A percentile compares a stretch with the other conserved stretches of the same genome.
phyloP scores from a whole-genome alignment of 306 rosid genomes.

The Spatholobus suberectus region DNA sequence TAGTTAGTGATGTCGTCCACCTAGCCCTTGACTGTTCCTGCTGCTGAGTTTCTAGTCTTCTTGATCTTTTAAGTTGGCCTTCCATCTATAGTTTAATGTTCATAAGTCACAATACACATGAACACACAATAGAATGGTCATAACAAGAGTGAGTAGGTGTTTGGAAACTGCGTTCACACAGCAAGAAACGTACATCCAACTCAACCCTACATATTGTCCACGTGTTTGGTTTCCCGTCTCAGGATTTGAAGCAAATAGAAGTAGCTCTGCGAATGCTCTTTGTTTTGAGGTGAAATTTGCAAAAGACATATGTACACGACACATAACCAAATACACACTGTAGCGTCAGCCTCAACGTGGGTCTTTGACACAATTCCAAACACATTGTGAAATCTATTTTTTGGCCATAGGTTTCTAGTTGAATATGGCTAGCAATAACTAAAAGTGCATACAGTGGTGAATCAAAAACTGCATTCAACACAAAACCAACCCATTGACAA shows the following conservation, averaged over 20 bases:
- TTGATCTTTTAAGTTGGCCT: slow-evolving; percentile 53
- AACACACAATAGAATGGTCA: background rate
- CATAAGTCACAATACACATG: background rate
- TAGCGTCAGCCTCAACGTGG: background rate
- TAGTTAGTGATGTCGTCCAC: slow-evolving; percentile 71
- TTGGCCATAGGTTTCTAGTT: slow-evolving; percentile 1
- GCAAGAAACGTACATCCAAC: background rate
- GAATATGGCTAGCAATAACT: background rate
- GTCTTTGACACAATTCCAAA: background rate
- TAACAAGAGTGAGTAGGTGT: background rate
- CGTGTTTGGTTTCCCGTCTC: too few relatives aligned
- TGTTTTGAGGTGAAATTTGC: too few relatives aligned
- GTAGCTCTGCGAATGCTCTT: too few relatives aligned
- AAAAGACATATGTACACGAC: too few relatives aligned
- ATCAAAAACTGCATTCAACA: slow-evolving; percentile 17
- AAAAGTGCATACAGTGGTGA: background rate
- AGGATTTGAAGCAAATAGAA: background rate
- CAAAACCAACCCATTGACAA: slow-evolving; percentile 17
- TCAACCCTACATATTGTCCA: too few relatives aligned
- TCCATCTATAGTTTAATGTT: slow-evolving; percentile 57
- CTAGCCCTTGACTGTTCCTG: slow-evolving; percentile 73
- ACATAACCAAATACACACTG: background rate
- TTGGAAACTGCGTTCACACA: background rate
- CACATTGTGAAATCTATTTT: background rate
- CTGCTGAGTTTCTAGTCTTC: slow-evolving; percentile 54